phyloP scores from a whole-genome alignment of 192 early-diverging fungal species.

The Lobosporangium transversale region DNA sequence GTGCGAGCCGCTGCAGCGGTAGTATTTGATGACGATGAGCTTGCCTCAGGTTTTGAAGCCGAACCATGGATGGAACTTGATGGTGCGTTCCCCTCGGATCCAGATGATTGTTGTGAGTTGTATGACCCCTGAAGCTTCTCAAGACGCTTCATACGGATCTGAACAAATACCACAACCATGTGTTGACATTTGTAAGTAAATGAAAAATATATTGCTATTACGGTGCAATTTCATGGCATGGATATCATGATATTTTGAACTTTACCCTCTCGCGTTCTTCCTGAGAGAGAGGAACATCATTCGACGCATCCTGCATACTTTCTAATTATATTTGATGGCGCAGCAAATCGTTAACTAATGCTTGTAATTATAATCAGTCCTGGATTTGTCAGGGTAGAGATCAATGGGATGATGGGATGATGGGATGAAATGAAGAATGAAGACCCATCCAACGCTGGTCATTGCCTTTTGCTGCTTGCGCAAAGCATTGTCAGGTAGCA shows the following conservation, averaged over 20 bases:
- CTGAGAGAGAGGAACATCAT: constrained; percentile 41
- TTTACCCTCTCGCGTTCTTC: constrained; percentile 46
- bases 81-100: constrained; percentile 9
- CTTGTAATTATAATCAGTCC: no score
- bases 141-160: constrained; percentile 73
- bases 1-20: background rate
- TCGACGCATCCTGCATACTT: constrained; percentile 54
- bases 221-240: background rate
- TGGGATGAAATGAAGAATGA: no score
- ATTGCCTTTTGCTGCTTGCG: no score
- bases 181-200: background rate
- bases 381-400: no score
- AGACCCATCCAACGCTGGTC: no score
- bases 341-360: no score
- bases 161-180: background rate
- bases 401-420: no score
- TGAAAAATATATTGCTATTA: background rate
- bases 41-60: constrained; percentile 9
- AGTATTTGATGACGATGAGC: constrained; percentile 13
- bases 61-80: constrained; percentile 15
- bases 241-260: background rate
- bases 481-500: no score
- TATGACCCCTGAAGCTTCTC: constrained; percentile 62
- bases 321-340: no score
- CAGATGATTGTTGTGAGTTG: constrained; percentile 22